Conservation (phyloP, 2,329 filamentous ascomycete species). For the Arachnopeziza araneosa region DNA sequence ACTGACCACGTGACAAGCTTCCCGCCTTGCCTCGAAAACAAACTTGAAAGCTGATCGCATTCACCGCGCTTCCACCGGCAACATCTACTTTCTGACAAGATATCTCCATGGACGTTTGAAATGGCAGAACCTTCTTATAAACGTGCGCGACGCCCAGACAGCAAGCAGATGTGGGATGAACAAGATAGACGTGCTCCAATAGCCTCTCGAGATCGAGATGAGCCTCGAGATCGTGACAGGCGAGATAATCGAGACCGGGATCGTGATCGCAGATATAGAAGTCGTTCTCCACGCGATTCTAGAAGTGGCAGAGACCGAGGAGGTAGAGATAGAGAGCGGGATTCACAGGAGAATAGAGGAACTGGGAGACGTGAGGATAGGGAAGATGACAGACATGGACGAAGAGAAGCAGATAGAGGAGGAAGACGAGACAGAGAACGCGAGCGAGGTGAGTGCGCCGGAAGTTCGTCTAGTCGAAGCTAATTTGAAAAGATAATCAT, state of each 20-base stretch:
- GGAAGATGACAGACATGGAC: slow-evolving; percentile 4
- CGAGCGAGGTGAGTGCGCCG: slow-evolving; percentile 7
- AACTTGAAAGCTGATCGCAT: no score
- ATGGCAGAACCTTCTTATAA: slow-evolving; percentile 51
- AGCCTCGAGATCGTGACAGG: slow-evolving; percentile 33
- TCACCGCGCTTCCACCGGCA: background rate
- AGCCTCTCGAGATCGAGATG: slow-evolving; percentile 18
- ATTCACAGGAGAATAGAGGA: slow-evolving; percentile 17
- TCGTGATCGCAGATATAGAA: slow-evolving; percentile 33
- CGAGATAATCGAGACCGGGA: slow-evolving; percentile 29
- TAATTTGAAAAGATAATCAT: slow-evolving; percentile 20
- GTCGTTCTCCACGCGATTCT: slow-evolving; percentile 24
- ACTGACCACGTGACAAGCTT: no score
- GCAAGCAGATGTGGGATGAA: slow-evolving; percentile 57
- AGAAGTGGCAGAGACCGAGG: slow-evolving; percentile 21
- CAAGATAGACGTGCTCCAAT: slow-evolving; percentile 31
- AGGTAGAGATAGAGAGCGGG: slow-evolving; percentile 18
- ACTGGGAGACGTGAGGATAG: slow-evolving; percentile 11
- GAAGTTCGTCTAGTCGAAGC: slow-evolving; percentile 3
- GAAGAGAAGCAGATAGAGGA: slow-evolving; percentile 8
- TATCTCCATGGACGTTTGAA: background rate
- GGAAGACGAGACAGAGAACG: slow-evolving; percentile 4
- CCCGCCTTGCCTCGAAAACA: no score
- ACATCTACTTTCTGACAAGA: background rate
- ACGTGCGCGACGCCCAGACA: slow-evolving; percentile 46